Evolutionary conservation across 106 monocot species (phyloP).

Genomic region (Apostasia shenzhenica): DNA sequence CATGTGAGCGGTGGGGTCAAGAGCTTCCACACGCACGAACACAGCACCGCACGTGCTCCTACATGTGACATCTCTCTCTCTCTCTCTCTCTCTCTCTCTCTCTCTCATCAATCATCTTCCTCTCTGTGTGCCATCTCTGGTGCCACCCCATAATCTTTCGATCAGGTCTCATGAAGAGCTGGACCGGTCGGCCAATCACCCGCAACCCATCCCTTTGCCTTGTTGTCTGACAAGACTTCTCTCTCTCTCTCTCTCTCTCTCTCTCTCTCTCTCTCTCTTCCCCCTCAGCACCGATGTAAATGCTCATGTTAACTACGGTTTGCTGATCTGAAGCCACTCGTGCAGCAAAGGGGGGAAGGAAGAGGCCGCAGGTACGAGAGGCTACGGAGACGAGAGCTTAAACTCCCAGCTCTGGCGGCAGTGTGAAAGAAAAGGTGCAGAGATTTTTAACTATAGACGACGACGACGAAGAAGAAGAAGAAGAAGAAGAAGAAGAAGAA

Average conservation of each 20-base stretch:
- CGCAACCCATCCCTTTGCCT: conserved; percentile 4
- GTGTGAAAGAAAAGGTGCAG: too few species aligned
- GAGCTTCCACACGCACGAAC: neutral
- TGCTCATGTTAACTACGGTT: too few species aligned
- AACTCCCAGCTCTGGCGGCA: too few species aligned
- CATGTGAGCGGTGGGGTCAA: conserved; percentile 7
- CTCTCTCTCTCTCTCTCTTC: too few species aligned
- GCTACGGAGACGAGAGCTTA: too few species aligned
- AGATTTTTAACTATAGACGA: too few species aligned
- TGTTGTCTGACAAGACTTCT: neutral
- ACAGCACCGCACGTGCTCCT: conserved; percentile 2
- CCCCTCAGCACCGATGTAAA: too few species aligned
- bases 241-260: neutral
- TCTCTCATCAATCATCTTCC: neutral
- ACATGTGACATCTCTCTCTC: neutral
- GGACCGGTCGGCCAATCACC: neutral
- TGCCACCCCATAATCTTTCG: neutral
- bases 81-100: neutral
- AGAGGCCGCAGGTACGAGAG: too few species aligned
- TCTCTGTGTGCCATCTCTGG: neutral
- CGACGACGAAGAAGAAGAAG: too few species aligned
- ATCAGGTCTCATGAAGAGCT: conserved; percentile 9
- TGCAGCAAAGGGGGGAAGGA: too few species aligned
- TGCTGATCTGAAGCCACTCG: too few species aligned
- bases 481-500: too few species aligned